Percentiles rank a stretch among this genome's conserved stretches.
These are phyloP conservation scores for Puya raimondii DNA, from an alignment of 176 grass and related monocot genomes.

Conservation along the genomic window DNA sequence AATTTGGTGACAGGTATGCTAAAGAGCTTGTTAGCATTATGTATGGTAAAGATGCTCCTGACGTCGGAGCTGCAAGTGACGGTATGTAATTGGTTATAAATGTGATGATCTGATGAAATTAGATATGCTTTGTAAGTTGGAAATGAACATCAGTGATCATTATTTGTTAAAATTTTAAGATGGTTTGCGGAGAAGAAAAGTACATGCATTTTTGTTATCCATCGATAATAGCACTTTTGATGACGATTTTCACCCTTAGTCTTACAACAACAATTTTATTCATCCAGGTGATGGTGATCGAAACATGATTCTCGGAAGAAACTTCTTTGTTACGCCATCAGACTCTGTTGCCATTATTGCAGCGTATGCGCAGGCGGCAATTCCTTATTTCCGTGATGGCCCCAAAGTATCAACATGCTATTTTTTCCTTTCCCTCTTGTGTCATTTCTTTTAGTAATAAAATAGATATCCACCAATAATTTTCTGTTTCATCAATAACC, in stretches of 20 bases:
- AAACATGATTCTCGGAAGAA: conserved; percentile 89
- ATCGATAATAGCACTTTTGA: too few species aligned
- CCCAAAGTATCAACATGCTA: conserved; percentile 45
- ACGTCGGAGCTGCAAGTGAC: conserved; percentile 91
- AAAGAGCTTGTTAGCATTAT: conserved; percentile 79
- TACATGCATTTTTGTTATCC: neutral
- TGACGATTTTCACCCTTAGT: neutral
- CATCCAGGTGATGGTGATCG: conserved; percentile 74
- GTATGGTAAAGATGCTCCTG: conserved; percentile 67
- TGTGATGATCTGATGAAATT: neutral
- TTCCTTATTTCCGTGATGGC: conserved; percentile 85
- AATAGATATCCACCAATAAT: neutral
- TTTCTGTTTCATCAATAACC: conserved; percentile 18
- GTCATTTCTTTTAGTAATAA: neutral
- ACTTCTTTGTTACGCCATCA: conserved; percentile 89
- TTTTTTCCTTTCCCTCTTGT: conserved; percentile 3
- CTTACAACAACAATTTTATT: neutral
- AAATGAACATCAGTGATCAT: too few species aligned
- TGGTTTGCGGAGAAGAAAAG: neutral
- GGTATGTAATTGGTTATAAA: conserved; percentile 36
- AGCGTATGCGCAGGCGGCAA: conserved; percentile 66
- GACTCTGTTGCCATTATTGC: conserved; percentile 96
- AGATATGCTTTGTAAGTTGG: too few species aligned
- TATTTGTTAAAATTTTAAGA: too few species aligned
- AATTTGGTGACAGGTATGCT: conserved; percentile 59